Conservation (phyloP, 345 rosid genomes). For the Hypericum perforatum region DNA sequence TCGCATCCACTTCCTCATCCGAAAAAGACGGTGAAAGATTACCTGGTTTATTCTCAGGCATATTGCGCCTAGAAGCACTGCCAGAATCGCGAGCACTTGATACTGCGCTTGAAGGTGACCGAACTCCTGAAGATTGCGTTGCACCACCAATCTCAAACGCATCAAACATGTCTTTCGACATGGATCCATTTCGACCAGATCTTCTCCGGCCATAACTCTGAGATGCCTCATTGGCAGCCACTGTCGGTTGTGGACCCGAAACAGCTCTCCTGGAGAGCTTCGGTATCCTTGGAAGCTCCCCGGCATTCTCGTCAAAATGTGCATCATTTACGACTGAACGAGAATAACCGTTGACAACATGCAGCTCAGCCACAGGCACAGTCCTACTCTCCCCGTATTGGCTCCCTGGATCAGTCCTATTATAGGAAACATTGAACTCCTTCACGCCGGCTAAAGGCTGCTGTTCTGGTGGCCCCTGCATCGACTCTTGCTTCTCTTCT, state of each 20-base stretch:
- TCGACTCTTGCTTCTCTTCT: constrained; percentile 20
- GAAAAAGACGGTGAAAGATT: constrained; percentile 45
- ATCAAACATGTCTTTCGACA: constrained; percentile 31
- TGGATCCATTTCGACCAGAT: constrained; percentile 24
- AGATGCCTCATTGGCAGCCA: constrained; percentile 9
- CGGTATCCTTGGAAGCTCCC: constrained; percentile 18
- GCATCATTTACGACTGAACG: constrained; percentile 21
- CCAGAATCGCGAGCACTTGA: constrained; percentile 15
- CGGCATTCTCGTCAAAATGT: constrained; percentile 11
- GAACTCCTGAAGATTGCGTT: constrained; percentile 21
- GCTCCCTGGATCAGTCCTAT: constrained; percentile 28
- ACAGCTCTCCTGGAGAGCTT: constrained; percentile 17
- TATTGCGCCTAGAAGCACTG: constrained; percentile 19
- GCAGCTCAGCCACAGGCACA: constrained; percentile 36
- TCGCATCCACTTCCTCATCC: constrained; percentile 60
- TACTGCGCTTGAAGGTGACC: constrained; percentile 21
- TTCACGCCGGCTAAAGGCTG: constrained; percentile 35
- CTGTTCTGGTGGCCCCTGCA: constrained; percentile 26
- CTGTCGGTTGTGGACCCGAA: constrained; percentile 22
- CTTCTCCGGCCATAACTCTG: constrained; percentile 18
- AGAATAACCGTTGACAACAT: constrained; percentile 20
- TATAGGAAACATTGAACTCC: constrained; percentile 39
- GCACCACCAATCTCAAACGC: constrained; percentile 25
- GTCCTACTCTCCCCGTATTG: constrained; percentile 35
- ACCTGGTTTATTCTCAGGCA: constrained; percentile 29